Evolutionary conservation across 1,284 basidiomycete species (phyloP), one percentile per base, ranked within the genome.

Genomic region (Puccinia coronata): DNA sequence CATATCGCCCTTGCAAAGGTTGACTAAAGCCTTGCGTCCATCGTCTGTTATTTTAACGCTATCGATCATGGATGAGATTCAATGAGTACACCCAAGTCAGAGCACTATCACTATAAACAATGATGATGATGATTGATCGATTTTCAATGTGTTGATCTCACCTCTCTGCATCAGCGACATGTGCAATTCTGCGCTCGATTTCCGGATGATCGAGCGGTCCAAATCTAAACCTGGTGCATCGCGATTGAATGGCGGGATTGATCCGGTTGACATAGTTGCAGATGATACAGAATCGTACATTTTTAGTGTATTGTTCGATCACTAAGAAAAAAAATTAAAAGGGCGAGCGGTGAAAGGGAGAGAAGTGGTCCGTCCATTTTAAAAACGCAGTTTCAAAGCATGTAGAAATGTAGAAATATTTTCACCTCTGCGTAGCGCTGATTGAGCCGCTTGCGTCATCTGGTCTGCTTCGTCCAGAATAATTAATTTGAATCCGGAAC

Each of bases 221-320:
- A 88, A 99, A 99, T 20, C 87, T 90, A 88, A 99, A 99, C 51
- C 96, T 90, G 2, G 97, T 99, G 88, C 97, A 99, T 72, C 97
- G 92, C 86, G 95, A 97, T 88, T 99, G 97, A 82, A 99, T 97
- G 31, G 97, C 97, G 3, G 97, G 97, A 8, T 93, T 92, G 86
- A 99, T 99, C 87, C 98, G 98, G 90, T 99, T 99, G 86, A 99
- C 97, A 84, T 99, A 99, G 88, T 99, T 99, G 90, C 97, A 98
- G 83, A 99, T 97, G 84, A 99, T 99, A 87, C 96, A 98, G 87
- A 99, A 99, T 49, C 97, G 92, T 82, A 98, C 97, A 85, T 99
- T 99, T 87, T 92, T 94, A 9, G 97, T 99, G 86, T 98, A 98
- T 84, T 98, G 96, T 87, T 99, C 97, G 83, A 99, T 98, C 57